Evolutionary conservation across 345 rosid genomes (phyloP).

Genomic region (Brassica carinata): DNA sequence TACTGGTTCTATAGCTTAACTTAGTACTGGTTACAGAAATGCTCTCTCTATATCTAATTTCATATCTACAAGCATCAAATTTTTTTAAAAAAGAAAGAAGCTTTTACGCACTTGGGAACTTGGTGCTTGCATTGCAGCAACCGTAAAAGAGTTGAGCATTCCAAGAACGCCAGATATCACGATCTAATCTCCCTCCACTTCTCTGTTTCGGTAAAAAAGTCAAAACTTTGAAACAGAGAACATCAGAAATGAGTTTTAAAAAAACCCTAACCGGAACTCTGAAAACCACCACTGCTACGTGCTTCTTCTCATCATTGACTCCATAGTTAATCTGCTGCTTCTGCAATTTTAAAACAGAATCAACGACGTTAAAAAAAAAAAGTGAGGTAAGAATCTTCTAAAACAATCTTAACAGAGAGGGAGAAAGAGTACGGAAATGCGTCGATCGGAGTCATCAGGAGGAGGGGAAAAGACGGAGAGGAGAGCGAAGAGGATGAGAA

Average conservation of each 20-base stretch:
- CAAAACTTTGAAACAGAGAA: slow-evolving; percentile 17
- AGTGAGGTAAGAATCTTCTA: slow-evolving; percentile 1
- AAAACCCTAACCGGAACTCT: slow-evolving; percentile 75
- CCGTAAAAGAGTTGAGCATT: slow-evolving; percentile 61
- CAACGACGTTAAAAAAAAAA: background rate
- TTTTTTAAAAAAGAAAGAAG: background rate
- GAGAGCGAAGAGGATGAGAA: slow-evolving; percentile 68
- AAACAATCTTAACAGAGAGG: background rate
- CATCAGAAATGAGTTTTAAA: background rate
- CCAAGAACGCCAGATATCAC: slow-evolving; percentile 74
- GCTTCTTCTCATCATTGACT: slow-evolving; percentile 36
- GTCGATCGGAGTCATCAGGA: slow-evolving; percentile 59
- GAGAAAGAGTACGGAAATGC: slow-evolving; percentile 41
- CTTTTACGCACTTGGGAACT: slow-evolving; percentile 56
- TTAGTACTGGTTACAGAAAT: background rate
- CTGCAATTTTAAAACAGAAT: slow-evolving; percentile 16
- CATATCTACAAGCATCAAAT: background rate
- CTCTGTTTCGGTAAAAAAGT: slow-evolving; percentile 44
- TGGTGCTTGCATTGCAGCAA: slow-evolving; percentile 73
- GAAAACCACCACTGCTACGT: slow-evolving; percentile 41
- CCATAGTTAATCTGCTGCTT: slow-evolving; percentile 30
- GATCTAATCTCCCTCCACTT: slow-evolving; percentile 66
- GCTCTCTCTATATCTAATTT: background rate
- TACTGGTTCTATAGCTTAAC: slow-evolving; percentile 8
- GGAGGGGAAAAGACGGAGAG: slow-evolving; percentile 72